phyloP scores from a whole-genome alignment of 2,329 filamentous ascomycete species.

The Trichoderma cornu-damae region DNA sequence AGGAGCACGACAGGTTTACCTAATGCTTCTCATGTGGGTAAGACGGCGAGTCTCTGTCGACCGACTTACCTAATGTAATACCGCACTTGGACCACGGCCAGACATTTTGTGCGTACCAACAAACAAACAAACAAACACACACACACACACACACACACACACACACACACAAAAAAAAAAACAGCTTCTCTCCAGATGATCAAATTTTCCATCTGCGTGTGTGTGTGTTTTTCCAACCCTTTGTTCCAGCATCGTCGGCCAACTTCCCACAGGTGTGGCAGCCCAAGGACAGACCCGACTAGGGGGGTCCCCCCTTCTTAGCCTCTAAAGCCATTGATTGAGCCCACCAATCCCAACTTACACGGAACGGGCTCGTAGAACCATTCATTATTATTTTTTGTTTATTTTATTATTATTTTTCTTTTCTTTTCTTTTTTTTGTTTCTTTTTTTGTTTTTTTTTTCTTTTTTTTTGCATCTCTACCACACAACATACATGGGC shows the following conservation, averaged over 20 bases:
- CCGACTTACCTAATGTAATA: too few species aligned
- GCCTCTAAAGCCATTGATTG: background rate
- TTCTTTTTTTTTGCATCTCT: background rate
- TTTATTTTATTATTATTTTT: background rate
- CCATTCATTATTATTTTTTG: too few species aligned
- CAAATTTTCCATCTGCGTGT: too few species aligned
- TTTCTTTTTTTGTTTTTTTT: background rate
- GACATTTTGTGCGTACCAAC: too few species aligned
- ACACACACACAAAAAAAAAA: background rate
- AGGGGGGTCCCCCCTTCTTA: background rate
- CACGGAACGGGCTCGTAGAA: too few species aligned
- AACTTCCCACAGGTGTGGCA: slow-evolving; percentile 12
- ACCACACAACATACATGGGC: background rate
- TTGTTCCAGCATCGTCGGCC: too few species aligned
- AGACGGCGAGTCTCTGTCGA: background rate
- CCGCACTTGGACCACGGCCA: background rate
- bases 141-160: too few species aligned
- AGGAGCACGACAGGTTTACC: too few species aligned
- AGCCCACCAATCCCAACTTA: background rate
- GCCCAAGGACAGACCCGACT: slow-evolving; percentile 4
- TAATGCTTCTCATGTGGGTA: slow-evolving; percentile 5
- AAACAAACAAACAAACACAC: background rate
- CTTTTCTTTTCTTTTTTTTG: too few species aligned
- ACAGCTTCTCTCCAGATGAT: background rate
- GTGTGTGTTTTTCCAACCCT: too few species aligned